These are phyloP conservation scores for Trapa bicornis DNA, from an alignment of 345 rosid species.

Conservation along the genomic window DNA sequence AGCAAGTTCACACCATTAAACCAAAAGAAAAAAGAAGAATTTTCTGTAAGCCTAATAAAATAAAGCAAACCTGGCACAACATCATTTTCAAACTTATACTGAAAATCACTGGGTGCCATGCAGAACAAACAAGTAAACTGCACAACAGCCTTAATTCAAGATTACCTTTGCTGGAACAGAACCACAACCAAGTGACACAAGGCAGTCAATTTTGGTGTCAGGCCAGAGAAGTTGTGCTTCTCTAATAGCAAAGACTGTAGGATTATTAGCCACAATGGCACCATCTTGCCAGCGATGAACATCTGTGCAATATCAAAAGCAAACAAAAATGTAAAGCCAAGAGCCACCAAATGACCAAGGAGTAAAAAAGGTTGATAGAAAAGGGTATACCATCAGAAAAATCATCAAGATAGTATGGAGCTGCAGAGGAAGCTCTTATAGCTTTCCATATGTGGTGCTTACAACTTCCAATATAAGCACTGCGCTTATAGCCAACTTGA, in stretches of 20 bases:
- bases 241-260: constrained; percentile 80
- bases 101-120: neutral
- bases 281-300: constrained; percentile 98
- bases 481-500: constrained; percentile 76
- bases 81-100: no score
- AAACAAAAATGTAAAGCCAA: constrained; percentile 4
- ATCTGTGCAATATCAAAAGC: constrained; percentile 27
- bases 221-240: constrained; percentile 99
- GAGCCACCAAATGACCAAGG: neutral
- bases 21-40: neutral
- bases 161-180: constrained; percentile 92
- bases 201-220: constrained; percentile 83
- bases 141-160: neutral
- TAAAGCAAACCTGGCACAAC: no score
- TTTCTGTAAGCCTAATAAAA: neutral
- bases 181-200: constrained; percentile 95
- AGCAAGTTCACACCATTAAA: neutral
- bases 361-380: constrained; percentile 1
- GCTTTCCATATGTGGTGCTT: constrained; percentile 96
- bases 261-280: constrained; percentile 96
- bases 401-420: constrained; percentile 98
- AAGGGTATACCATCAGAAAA: constrained; percentile 63
- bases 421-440: constrained; percentile 99
- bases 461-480: constrained; percentile 95
- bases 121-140: neutral